These are phyloP conservation scores for Taphrina populina DNA, from an alignment of 1,139 yeast species.

Conservation along the genomic window DNA sequence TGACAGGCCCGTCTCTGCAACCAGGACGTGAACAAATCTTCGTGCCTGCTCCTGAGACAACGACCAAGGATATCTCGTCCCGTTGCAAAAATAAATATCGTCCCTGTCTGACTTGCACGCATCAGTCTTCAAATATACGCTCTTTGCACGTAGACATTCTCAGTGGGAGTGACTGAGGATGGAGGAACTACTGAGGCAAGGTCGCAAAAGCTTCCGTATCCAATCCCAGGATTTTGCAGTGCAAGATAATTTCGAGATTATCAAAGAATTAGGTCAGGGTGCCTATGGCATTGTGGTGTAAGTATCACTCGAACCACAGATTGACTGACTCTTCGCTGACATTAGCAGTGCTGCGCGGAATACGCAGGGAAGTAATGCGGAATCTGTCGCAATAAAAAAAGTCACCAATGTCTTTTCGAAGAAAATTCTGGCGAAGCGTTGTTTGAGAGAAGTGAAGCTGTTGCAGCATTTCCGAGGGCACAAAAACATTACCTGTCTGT, in stretches of 20 bases:
- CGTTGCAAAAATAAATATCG: too few species aligned
- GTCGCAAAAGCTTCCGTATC: constrained; percentile 19
- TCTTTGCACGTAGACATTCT: too few species aligned
- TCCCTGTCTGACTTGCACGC: too few species aligned
- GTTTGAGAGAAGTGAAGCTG: constrained; percentile 81
- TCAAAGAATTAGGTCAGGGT: constrained; percentile 92
- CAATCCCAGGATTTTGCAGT: constrained; percentile 34
- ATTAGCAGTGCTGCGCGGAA: constrained; percentile 65
- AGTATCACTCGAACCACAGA: constrained; percentile 43
- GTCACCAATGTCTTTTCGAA: constrained; percentile 89
- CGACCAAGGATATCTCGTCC: too few species aligned
- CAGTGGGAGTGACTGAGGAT: too few species aligned
- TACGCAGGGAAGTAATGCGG: constrained; percentile 59
- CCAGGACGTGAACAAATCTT: too few species aligned
- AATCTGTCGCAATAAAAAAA: constrained; percentile 84
- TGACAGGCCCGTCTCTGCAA: too few species aligned
- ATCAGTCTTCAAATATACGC: too few species aligned
- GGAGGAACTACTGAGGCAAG: constrained; percentile 11
- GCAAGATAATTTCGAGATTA: constrained; percentile 52
- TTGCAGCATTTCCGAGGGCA: constrained; percentile 89
- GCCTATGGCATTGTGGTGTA: constrained; percentile 86
- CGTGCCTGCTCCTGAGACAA: too few species aligned
- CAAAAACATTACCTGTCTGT: constrained; percentile 87
- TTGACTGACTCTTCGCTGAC: not conserved
- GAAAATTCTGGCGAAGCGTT: constrained; percentile 82